Evolutionary conservation across 352 stramenopile genomes (phyloP).

Genomic region (Phytophthora litchii): DNA sequence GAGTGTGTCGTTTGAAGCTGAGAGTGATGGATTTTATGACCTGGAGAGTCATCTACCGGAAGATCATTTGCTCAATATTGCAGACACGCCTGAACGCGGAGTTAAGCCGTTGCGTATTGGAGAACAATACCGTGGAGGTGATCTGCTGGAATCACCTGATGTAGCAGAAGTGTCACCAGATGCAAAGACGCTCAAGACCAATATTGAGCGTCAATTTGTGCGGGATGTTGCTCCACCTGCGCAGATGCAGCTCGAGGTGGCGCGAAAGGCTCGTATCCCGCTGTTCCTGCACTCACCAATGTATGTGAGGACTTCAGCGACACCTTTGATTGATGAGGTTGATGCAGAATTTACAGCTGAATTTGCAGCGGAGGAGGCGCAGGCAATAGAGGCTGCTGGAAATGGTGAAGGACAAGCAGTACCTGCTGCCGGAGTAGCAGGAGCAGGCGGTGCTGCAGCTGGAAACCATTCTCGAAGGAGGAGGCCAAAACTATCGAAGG

Average conservation of each 20-base stretch:
- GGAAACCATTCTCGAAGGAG: constrained; percentile 28
- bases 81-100: constrained; percentile 26
- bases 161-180: constrained; percentile 39
- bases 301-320: constrained; percentile 79
- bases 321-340: constrained; percentile 58
- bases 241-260: constrained; percentile 89
- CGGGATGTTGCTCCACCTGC: constrained; percentile 72
- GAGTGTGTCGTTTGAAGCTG: constrained; percentile 62
- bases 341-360: constrained; percentile 32
- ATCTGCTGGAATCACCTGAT: constrained; percentile 31
- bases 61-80: constrained; percentile 35
- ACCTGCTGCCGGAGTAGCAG: constrained; percentile 1
- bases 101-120: constrained; percentile 28
- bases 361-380: constrained; percentile 21
- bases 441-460: constrained; percentile 12
- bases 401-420: constrained; percentile 17
- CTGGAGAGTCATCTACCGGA: constrained; percentile 48
- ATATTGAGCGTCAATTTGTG: constrained; percentile 76
- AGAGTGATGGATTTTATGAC: constrained; percentile 52
- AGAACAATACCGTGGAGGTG: constrained; percentile 33
- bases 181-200: constrained; percentile 51
- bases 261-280: constrained; percentile 80
- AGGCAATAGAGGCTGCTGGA: constrained; percentile 9
- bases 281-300: constrained; percentile 88
- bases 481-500: constrained; percentile 45